phyloP scores from a whole-genome alignment of 176 grass and related monocot genomes.

The Eremochloa ophiuroides region DNA sequence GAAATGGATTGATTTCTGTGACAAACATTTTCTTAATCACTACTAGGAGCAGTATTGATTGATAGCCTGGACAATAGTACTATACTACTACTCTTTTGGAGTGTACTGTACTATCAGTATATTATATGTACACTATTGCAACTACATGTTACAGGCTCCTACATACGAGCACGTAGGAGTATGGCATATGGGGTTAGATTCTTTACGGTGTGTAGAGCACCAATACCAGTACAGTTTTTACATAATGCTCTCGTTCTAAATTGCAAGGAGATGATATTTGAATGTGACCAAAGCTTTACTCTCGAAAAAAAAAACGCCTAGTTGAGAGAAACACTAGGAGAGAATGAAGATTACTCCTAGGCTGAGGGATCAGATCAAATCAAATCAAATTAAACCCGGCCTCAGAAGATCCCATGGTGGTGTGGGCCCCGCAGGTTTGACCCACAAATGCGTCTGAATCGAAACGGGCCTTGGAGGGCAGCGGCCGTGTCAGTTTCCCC shows the following conservation, averaged over 20 bases:
- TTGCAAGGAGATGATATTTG: neutral
- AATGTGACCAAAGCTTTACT: neutral
- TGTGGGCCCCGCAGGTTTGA: slow-evolving; percentile 31
- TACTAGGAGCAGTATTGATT: neutral
- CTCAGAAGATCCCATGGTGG: neutral
- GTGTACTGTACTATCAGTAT: neutral
- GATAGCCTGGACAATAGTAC: neutral
- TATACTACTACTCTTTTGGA: neutral
- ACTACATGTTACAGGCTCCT: neutral
- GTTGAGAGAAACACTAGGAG: neutral
- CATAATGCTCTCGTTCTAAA: neutral
- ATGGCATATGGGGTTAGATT: too few relatives aligned
- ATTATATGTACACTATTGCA: neutral
- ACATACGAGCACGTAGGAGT: too few relatives aligned
- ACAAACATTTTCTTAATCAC: neutral
- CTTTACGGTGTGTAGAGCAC: neutral
- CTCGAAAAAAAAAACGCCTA: neutral
- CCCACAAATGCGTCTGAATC: slow-evolving; percentile 34
- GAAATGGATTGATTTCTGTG: neutral
- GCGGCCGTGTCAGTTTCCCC: slow-evolving; percentile 38
- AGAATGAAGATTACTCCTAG: neutral
- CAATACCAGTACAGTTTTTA: neutral
- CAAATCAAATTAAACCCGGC: neutral
- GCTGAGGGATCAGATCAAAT: neutral
- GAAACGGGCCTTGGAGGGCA: slow-evolving; percentile 21